Evolutionary conservation across 2,329 filamentous ascomycete species (phyloP).

Genomic region (Aureobasidium sp.): DNA sequence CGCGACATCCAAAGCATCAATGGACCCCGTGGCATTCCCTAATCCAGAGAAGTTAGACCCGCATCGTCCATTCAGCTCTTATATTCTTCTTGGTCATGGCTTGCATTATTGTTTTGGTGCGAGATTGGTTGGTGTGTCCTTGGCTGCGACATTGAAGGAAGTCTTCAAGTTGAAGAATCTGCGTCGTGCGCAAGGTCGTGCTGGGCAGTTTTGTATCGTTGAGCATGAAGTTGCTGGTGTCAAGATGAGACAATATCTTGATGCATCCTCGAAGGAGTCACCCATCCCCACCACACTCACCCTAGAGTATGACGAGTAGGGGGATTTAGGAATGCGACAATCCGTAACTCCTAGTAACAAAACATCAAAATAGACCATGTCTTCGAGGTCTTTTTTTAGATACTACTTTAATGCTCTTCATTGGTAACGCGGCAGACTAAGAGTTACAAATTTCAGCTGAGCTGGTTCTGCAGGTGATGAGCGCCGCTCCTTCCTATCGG

Average conservation of each 20-base stretch:
- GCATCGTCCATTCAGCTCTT: slow-evolving; percentile 34
- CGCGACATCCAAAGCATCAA: slow-evolving; percentile 37
- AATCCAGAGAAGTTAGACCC: slow-evolving; percentile 38
- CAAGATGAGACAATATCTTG: slow-evolving; percentile 43
- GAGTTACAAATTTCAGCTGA: no score
- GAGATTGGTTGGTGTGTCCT: slow-evolving; percentile 31
- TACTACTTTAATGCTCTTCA: background rate
- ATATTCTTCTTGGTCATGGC: slow-evolving; percentile 34
- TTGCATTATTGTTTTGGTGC: slow-evolving; percentile 37
- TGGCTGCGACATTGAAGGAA: slow-evolving; percentile 38
- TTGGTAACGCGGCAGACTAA: no score
- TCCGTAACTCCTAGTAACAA: no score
- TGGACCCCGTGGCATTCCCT: slow-evolving; percentile 36
- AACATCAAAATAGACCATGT: no score
- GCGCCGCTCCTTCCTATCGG: no score
- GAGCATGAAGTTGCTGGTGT: slow-evolving; percentile 43
- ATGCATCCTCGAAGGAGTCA: slow-evolving; percentile 41
- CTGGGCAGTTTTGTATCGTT: slow-evolving; percentile 36
- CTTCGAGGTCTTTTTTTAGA: background rate
- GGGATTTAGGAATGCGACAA: no score
- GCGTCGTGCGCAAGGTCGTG: slow-evolving; percentile 31
- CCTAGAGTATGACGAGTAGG: slow-evolving; percentile 34
- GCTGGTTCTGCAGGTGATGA: no score
- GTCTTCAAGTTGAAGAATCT: slow-evolving; percentile 41
- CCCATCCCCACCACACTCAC: slow-evolving; percentile 39